Evolutionary conservation across 805 yeast species (phyloP).

Genomic region (Starmerella ratchasimensis): DNA sequence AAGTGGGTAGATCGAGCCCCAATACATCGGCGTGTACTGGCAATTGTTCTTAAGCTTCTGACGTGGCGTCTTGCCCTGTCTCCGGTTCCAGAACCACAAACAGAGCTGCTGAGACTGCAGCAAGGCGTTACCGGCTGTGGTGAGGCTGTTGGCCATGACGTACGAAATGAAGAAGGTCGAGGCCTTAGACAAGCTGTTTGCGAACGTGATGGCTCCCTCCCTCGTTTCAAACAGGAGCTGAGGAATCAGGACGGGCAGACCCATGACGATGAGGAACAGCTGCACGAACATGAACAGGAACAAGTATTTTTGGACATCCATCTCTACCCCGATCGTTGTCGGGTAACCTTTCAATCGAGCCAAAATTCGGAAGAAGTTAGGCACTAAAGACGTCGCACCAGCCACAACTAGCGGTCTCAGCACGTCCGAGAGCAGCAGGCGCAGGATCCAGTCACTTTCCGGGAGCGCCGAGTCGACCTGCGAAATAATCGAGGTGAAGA

Average conservation of each 20-base stretch:
- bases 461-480: conserved; percentile 63
- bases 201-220: conserved; percentile 40
- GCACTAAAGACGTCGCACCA: conserved; percentile 47
- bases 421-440: conserved; percentile 45
- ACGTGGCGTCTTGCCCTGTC: conserved; percentile 49
- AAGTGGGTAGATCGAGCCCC: conserved; percentile 72
- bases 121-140: conserved; percentile 60
- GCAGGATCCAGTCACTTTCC: conserved; percentile 39
- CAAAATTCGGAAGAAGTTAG: conserved; percentile 41
- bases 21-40: conserved; percentile 36
- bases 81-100: conserved; percentile 27
- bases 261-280: conserved; percentile 71
- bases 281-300: conserved; percentile 71
- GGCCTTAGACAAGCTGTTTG: conserved; percentile 70
- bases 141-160: conserved; percentile 57
- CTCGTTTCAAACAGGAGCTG: conserved; percentile 19
- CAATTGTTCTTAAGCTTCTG: conserved; percentile 35
- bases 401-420: conserved; percentile 57
- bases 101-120: conserved; percentile 44
- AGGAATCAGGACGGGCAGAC: conserved; percentile 40
- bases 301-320: conserved; percentile 64
- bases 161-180: conserved; percentile 77
- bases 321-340: conserved; percentile 49
- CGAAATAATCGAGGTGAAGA: conserved; percentile 74
- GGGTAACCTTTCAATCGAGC: conserved; percentile 43